These are phyloP conservation scores for Agaricus subrufescens DNA, from an alignment of 768 basidiomycete genomes.

Conservation along the genomic window DNA sequence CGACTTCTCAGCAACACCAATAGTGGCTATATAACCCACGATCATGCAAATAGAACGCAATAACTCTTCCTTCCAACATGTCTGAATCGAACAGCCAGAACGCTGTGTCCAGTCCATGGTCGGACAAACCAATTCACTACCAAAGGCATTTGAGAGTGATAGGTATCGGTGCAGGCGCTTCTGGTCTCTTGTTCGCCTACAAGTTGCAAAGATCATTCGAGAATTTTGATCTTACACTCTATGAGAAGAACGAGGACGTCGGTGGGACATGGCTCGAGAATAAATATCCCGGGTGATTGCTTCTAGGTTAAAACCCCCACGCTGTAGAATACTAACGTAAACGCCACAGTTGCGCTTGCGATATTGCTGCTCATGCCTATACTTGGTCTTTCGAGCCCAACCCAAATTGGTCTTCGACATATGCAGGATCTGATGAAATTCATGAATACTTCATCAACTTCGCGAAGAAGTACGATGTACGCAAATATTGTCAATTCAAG, in stretches of 20 bases:
- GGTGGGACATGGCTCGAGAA: constrained; percentile 32
- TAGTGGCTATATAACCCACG: too few species aligned
- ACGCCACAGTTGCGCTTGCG: constrained; percentile 24
- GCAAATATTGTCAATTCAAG: constrained; percentile 24
- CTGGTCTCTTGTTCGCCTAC: constrained; percentile 27
- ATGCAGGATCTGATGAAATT: constrained; percentile 26
- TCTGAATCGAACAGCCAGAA: not conserved
- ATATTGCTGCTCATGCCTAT: constrained; percentile 27
- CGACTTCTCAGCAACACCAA: too few species aligned
- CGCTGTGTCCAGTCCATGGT: not conserved
- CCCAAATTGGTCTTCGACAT: constrained; percentile 26
- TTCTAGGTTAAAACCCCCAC: not conserved
- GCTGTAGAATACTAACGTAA: not conserved
- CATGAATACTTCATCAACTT: constrained; percentile 24
- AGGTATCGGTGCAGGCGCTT: constrained; percentile 31
- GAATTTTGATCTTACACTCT: constrained; percentile 25
- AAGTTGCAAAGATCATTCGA: constrained; percentile 31
- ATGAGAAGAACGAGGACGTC: constrained; percentile 26
- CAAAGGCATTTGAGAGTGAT: constrained; percentile 24
- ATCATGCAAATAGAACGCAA: too few species aligned
- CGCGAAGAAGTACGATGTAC: constrained; percentile 23
- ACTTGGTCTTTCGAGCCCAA: constrained; percentile 30
- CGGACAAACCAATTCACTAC: constrained; percentile 21
- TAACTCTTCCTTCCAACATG: not conserved
- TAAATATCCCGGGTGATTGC: constrained; percentile 27